Percentiles rank a stretch among this genome's conserved stretches.
These are phyloP conservation scores for Cryptosporidium ryanae DNA, from an alignment of 169 alveolate species.

Conservation along the genomic window DNA sequence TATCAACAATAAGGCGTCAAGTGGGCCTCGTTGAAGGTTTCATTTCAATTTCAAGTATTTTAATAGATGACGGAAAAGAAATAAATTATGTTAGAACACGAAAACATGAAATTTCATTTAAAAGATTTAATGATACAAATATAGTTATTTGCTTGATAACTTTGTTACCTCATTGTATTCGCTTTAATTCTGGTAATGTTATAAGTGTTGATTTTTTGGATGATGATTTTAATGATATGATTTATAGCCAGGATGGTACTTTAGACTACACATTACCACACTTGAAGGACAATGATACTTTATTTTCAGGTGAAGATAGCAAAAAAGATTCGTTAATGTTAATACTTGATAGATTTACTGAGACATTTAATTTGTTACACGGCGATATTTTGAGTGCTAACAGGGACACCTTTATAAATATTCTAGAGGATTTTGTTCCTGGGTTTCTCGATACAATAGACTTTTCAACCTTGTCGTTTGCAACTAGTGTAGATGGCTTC, in stretches of 20 bases:
- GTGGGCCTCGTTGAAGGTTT: conserved; percentile 51
- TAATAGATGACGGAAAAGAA: conserved; percentile 18
- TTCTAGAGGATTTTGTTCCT: conserved; percentile 67
- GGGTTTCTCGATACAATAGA: conserved; percentile 63
- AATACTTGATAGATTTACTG: conserved; percentile 51
- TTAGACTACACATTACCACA: neutral
- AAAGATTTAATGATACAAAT: conserved; percentile 22
- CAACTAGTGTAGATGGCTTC: conserved; percentile 55
- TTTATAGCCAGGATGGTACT: neutral
- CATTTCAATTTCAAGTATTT: conserved; percentile 41
- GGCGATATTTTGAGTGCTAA: conserved; percentile 19
- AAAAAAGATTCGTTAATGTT: conserved; percentile 53
- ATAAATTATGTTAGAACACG: conserved; percentile 62
- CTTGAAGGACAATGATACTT: neutral
- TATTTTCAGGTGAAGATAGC: conserved; percentile 4
- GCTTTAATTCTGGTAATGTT: conserved; percentile 21
- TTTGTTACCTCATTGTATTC: conserved; percentile 25
- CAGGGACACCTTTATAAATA: neutral
- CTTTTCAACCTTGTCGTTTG: conserved; percentile 22
- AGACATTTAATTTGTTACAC: conserved; percentile 41
- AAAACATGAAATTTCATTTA: conserved; percentile 42
- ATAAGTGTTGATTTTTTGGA: conserved; percentile 28
- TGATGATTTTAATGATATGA: conserved; percentile 40
- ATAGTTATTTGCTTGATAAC: conserved; percentile 26
- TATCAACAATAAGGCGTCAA: neutral